Conservation (phyloP, 1,284 basidiomycete genomes). For the Amylostereum areolatum region DNA sequence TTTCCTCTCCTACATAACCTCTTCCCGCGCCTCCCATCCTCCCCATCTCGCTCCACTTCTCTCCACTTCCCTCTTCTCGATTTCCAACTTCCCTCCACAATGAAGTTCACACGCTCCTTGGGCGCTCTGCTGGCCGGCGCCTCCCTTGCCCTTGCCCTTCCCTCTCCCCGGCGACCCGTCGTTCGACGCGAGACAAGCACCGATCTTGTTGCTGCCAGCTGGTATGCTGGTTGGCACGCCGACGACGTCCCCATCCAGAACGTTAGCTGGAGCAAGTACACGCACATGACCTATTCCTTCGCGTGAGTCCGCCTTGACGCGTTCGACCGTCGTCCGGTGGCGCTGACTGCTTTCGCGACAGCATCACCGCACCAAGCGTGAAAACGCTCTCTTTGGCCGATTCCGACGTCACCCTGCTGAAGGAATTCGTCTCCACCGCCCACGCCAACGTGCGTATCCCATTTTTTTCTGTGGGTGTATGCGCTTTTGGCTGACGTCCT, state of each 20-base stretch:
- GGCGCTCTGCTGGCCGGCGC: no score
- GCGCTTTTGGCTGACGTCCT: no score
- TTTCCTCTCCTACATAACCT: no score
- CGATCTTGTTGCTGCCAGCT: constrained; percentile 50
- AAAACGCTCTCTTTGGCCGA: constrained; percentile 11
- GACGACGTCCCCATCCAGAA: constrained; percentile 38
- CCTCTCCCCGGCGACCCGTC: no score
- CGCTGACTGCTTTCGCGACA: neutral
- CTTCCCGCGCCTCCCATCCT: no score
- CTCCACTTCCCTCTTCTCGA: no score
- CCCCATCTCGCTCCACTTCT: no score
- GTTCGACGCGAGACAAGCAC: no score
- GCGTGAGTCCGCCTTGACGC: constrained; percentile 36
- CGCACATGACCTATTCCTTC: constrained; percentile 58
- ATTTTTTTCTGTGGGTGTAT: no score
- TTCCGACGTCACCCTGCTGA: constrained; percentile 18
- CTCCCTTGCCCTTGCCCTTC: no score
- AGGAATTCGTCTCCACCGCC: constrained; percentile 23
- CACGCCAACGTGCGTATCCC: constrained; percentile 18
- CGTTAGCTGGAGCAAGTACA: constrained; percentile 59
- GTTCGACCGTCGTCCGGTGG: neutral
- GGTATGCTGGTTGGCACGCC: constrained; percentile 62
- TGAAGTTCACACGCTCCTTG: no score
- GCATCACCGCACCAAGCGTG: neutral
- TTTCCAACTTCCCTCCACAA: no score